Evolutionary conservation across 2,329 filamentous ascomycete species (phyloP), one percentile per base, ranked within the genome.

Genomic region (Beauveria pseudobassiana): DNA sequence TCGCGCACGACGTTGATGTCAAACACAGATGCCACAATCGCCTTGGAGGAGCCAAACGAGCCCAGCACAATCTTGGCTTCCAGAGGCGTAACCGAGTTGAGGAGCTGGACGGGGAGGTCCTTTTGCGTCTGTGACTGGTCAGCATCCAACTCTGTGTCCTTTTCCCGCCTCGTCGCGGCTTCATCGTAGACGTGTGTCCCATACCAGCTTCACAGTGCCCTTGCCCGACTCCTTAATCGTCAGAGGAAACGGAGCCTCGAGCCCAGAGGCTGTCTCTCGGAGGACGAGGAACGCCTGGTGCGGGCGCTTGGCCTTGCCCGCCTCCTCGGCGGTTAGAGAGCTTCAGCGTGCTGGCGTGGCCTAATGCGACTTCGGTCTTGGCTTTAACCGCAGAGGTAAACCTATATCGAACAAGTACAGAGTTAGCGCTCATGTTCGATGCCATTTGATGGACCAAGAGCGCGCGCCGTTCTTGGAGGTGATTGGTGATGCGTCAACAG

Each of bases 241-340:
- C 68, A 99, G 82, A 1, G 92, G 86, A 70, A 93, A 96, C 1
- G 93, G 92, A 26, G 92, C 87, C 75, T 98, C 93, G 52, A 99
- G 80, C 42, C 90, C 91, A 12, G 87, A 87, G 14, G 81, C 78
- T 12, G 82, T 78, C 68, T 98, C 92, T 68, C 85, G 87, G 62
- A 99, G 76, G 18, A 95, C 82, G 59, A 99, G 81, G 79, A 97
- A 97, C 6, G 92, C 92, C 77, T 99, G 95, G 76, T 99, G 95
- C 68, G 95, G 91, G 66, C 90, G 86, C 81, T 92, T 93, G 52
- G 85, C 82, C 68, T 86, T 87, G 75, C 87, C 86, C 71, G 84
- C 87, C 70, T 96, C 91, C 72, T 89, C 88, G 9, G 91, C 83
- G 40, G 91, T 96, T 69, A 99, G 78, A 67, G 86, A 99, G 78